Evolutionary conservation across 352 stramenopile genomes (phyloP).

Genomic region (Pythium plurisporium): DNA sequence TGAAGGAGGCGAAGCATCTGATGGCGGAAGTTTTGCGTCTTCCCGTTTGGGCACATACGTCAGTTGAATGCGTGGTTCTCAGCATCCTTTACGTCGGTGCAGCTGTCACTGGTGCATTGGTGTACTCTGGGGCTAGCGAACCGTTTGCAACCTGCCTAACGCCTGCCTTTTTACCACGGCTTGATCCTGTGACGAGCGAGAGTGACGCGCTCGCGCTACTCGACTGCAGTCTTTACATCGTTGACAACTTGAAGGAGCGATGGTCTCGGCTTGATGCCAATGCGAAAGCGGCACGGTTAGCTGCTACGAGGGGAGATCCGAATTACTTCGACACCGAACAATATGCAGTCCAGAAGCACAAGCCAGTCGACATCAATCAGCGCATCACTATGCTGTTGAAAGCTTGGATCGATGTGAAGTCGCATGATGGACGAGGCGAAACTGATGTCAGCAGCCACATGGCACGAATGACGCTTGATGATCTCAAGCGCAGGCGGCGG

Average conservation of each 20-base stretch:
- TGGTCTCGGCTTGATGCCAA: slow-evolving; percentile 62
- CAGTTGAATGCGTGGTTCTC: slow-evolving; percentile 62
- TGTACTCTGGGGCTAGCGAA: not conserved
- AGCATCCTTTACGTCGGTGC: slow-evolving; percentile 67
- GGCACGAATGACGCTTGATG: slow-evolving; percentile 4
- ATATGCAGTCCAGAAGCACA: slow-evolving; percentile 47
- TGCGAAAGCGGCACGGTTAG: slow-evolving; percentile 22
- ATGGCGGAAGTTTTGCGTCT: slow-evolving; percentile 48
- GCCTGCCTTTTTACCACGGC: slow-evolving; percentile 42
- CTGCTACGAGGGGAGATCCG: slow-evolving; percentile 19
- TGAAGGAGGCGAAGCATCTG: slow-evolving; percentile 67
- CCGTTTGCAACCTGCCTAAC: slow-evolving; percentile 1
- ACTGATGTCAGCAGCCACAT: not conserved
- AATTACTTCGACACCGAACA: slow-evolving; percentile 54
- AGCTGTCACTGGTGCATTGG: slow-evolving; percentile 41
- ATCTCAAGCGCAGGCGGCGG: not conserved
- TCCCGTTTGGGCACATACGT: slow-evolving; percentile 56
- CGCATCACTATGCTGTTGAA: slow-evolving; percentile 51
- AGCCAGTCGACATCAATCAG: slow-evolving; percentile 51
- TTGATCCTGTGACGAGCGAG: slow-evolving; percentile 40
- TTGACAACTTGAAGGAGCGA: slow-evolving; percentile 49
- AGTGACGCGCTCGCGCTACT: slow-evolving; percentile 44
- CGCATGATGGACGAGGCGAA: not conserved
- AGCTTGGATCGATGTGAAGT: slow-evolving; percentile 38
- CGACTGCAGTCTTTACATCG: slow-evolving; percentile 54